Percentiles rank a stretch among this genome's conserved stretches.
Evolutionary conservation across 768 basidiomycete species (phyloP).

Genomic region (Leccinum subgranulosum): DNA sequence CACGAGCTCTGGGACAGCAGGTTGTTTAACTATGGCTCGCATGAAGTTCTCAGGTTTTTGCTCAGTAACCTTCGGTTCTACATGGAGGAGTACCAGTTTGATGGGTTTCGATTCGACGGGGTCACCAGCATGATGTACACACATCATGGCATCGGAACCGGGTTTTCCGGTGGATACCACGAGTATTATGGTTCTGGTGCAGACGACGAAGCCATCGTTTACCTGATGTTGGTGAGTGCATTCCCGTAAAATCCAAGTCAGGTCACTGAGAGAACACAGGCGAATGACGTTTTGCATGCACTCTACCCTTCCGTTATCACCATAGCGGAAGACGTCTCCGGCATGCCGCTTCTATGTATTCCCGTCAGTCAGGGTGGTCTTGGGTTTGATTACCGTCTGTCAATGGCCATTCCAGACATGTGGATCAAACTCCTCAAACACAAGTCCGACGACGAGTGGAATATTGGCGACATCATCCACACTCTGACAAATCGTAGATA

Average conservation of each 20-base stretch:
- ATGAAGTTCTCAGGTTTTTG: conserved; percentile 94
- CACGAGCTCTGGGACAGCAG: conserved; percentile 99
- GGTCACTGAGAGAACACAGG: conserved; percentile 47
- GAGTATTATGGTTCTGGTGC: conserved; percentile 91
- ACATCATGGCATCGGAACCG: conserved; percentile 96
- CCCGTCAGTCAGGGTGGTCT: conserved; percentile 81
- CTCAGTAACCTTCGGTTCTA: conserved; percentile 94
- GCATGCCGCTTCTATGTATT: conserved; percentile 92
- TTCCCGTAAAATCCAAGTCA: background rate
- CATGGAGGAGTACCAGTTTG: conserved; percentile 93
- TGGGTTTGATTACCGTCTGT: conserved; percentile 96
- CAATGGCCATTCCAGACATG: conserved; percentile 99
- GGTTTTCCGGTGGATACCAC: conserved; percentile 97
- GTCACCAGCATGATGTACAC: conserved; percentile 99
- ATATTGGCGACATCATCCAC: conserved; percentile 80
- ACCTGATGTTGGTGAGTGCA: conserved; percentile 88
- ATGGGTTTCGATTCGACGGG: conserved; percentile 98
- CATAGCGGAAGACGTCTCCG: conserved; percentile 98
- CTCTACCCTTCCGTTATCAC: conserved; percentile 81
- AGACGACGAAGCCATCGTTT: conserved; percentile 88
- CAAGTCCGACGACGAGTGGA: conserved; percentile 81
- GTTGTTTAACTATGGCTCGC: conserved; percentile 92
- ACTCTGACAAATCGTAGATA: conserved; percentile 88
- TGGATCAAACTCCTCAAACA: conserved; percentile 99
- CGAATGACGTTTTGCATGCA: conserved; percentile 84